phyloP scores from a whole-genome alignment of 306 rosid species.

The Rosa chinensis region DNA sequence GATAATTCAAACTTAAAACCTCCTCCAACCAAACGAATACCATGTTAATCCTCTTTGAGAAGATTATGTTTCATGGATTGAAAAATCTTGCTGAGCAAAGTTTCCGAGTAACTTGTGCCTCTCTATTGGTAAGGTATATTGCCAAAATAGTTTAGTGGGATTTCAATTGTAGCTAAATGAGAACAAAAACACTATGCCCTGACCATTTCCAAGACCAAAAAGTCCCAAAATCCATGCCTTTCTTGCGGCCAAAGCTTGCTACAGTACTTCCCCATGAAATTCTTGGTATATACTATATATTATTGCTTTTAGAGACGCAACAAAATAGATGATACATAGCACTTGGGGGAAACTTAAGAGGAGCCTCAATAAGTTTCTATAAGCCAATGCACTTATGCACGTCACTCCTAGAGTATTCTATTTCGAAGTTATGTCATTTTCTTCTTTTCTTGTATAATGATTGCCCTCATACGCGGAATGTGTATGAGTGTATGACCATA shows the following conservation, averaged over 20 bases:
- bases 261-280: not conserved
- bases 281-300: not conserved
- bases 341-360: not conserved
- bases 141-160: not conserved
- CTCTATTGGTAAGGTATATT: not conserved
- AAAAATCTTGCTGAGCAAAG: not conserved
- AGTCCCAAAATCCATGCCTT: not conserved
- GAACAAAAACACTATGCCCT: not conserved
- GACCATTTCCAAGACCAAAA: not conserved
- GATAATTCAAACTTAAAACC: not conserved
- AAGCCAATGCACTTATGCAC: conserved; percentile 1
- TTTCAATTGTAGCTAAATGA: not conserved
- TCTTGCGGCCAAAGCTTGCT: conserved; percentile 37
- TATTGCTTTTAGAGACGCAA: not conserved
- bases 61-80: not conserved
- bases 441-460: not conserved
- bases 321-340: not conserved
- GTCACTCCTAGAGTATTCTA: not conserved
- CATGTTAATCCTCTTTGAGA: not conserved
- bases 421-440: not conserved
- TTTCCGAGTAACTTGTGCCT: not conserved
- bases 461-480: conserved; percentile 5
- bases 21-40: not conserved
- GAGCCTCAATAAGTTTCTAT: not conserved
- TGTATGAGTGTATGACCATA: not conserved